Conservation (phyloP, 108 stramenopile genomes). For the Cyclotella choctawhatcheeana region DNA sequence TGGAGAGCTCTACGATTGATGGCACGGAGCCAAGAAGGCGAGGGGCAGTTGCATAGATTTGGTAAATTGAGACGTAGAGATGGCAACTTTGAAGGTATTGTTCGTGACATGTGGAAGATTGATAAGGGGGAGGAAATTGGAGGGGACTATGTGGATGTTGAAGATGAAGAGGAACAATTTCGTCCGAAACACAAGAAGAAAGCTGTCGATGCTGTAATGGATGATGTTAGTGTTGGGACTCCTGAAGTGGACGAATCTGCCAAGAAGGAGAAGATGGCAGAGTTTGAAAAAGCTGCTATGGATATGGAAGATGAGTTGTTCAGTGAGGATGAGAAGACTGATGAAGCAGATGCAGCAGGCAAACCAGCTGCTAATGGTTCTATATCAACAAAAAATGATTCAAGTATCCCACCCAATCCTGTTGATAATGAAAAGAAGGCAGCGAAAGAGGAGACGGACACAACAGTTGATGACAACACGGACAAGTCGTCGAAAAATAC, state of each 20-base stretch:
- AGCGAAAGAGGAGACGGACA: background rate
- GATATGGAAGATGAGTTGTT: slow-evolving; percentile 43
- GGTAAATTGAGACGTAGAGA: slow-evolving; percentile 41
- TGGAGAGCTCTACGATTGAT: slow-evolving; percentile 82
- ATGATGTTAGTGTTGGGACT: slow-evolving; percentile 41
- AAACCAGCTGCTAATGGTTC: background rate
- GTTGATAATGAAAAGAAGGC: background rate
- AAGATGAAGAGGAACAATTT: too few species aligned
- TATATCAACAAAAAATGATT: too few species aligned
- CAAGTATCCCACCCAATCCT: too few species aligned
- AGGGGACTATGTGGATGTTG: slow-evolving; percentile 28
- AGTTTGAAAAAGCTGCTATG: slow-evolving; percentile 44
- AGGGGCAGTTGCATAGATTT: slow-evolving; percentile 38
- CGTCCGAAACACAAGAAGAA: background rate
- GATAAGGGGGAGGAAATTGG: slow-evolving; percentile 65
- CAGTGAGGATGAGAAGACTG: slow-evolving; percentile 8
- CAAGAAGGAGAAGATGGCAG: slow-evolving; percentile 39
- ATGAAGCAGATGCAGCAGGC: background rate
- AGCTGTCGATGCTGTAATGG: slow-evolving; percentile 33
- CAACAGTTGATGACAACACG: background rate
- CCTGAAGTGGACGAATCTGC: slow-evolving; percentile 28
- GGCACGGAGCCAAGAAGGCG: slow-evolving; percentile 57
- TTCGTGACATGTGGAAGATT: slow-evolving; percentile 69
- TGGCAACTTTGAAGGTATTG: slow-evolving; percentile 75
- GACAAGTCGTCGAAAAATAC: too few species aligned